phyloP scores from a whole-genome alignment of 345 rosid genomes.

The Syzygium aromaticum region DNA sequence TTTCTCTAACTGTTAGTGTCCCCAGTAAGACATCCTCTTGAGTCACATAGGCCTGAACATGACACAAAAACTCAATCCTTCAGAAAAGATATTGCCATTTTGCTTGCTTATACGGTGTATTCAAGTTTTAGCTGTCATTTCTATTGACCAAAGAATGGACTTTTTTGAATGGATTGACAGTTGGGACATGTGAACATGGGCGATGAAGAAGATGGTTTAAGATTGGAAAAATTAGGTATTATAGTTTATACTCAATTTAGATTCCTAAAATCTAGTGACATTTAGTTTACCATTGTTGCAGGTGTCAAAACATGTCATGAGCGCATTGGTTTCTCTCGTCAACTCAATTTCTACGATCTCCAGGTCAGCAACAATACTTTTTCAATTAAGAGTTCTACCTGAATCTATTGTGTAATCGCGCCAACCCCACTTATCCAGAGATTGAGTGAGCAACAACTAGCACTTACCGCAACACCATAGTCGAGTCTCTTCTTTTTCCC shows the following conservation, averaged over 20 bases:
- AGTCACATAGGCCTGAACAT: slow-evolving; percentile 66
- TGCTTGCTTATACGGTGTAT: not conserved
- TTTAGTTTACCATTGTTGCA: not conserved
- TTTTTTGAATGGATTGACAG: not conserved
- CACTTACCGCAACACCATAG: slow-evolving; percentile 61
- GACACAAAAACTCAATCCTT: not conserved
- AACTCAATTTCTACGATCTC: not conserved
- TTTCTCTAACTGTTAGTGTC: slow-evolving; percentile 66
- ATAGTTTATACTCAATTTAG: not conserved
- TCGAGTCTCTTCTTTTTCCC: slow-evolving; percentile 70
- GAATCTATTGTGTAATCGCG: not conserved
- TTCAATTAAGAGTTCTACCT: not conserved
- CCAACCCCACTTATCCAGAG: not conserved
- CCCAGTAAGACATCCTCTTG: slow-evolving; percentile 62
- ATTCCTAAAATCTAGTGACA: not conserved
- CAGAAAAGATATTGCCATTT: not conserved
- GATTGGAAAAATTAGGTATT: not conserved
- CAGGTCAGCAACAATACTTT: not conserved
- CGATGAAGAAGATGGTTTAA: not conserved
- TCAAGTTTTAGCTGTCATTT: not conserved
- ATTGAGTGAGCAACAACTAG: not conserved
- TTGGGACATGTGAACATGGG: not conserved
- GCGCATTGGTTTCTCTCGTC: not conserved
- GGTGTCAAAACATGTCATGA: not conserved
- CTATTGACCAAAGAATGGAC: not conserved